Evolutionary conservation across 1,284 basidiomycete genomes (phyloP).

Genomic region (Gomphus bonarii): DNA sequence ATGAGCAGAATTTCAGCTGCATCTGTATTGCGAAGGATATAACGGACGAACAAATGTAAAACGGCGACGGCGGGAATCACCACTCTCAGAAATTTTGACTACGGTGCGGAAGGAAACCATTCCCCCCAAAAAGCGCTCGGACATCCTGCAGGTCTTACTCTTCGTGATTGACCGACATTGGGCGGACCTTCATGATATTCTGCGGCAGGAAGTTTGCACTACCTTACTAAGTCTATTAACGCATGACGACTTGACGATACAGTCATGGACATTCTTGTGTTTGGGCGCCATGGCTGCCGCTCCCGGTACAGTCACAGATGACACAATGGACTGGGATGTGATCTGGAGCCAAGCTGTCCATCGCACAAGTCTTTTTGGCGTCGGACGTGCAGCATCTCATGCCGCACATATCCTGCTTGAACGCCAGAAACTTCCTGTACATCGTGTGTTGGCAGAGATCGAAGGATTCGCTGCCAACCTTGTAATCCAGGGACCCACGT

Average conservation of each 20-base stretch:
- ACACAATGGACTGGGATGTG: conserved; percentile 49
- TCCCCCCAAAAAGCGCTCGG: neutral
- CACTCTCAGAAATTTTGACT: conserved; percentile 12
- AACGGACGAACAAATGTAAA: conserved; percentile 28
- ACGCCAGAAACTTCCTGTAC: conserved; percentile 37
- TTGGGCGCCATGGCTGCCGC: conserved; percentile 53
- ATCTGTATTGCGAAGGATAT: conserved; percentile 39
- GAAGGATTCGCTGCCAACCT: conserved; percentile 70
- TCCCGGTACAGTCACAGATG: conserved; percentile 13
- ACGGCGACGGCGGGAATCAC: conserved; percentile 40
- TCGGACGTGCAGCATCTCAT: conserved; percentile 60
- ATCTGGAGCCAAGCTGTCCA: conserved; percentile 79
- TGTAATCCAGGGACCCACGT: conserved; percentile 78
- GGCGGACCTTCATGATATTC: conserved; percentile 42
- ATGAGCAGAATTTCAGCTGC: conserved; percentile 36
- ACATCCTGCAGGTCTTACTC: conserved; percentile 64
- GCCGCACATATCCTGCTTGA: conserved; percentile 33
- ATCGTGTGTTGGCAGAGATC: conserved; percentile 56
- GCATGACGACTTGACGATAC: conserved; percentile 52
- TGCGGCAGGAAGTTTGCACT: conserved; percentile 45
- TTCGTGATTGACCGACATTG: conserved; percentile 78
- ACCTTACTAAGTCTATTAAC: conserved; percentile 52
- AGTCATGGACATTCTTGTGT: conserved; percentile 78
- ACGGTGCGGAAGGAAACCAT: conserved; percentile 18
- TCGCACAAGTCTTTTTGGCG: conserved; percentile 49